Evolutionary conservation across 805 yeast species (phyloP).

Genomic region (Starmerella davenportii): DNA sequence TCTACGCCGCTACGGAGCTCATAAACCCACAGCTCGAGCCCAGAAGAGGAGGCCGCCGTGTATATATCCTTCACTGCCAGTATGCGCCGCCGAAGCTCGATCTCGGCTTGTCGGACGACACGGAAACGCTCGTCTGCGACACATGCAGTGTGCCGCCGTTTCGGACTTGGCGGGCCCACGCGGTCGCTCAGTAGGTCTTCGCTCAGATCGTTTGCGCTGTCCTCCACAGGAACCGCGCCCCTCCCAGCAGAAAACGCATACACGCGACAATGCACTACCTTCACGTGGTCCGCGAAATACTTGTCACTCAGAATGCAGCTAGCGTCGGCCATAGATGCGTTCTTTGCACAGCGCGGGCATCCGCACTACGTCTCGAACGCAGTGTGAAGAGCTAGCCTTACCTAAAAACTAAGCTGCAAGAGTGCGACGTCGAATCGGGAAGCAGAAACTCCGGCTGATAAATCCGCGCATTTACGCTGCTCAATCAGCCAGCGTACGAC

Average conservation of each 20-base stretch:
- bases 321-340: slow-evolving; percentile 1
- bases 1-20: neutral
- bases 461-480: too few relatives aligned
- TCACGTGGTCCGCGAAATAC: neutral
- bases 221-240: too few relatives aligned
- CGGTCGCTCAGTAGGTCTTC: neutral
- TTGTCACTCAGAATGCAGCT: neutral
- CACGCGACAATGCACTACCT: neutral
- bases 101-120: slow-evolving; percentile 11
- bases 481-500: too few relatives aligned
- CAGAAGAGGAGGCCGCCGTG: slow-evolving; percentile 7
- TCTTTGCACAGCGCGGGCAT: too few relatives aligned
- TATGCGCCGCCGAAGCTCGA: slow-evolving; percentile 12
- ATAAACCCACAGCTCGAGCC: slow-evolving; percentile 17
- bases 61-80: neutral
- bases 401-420: too few relatives aligned
- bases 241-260: neutral
- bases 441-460: too few relatives aligned
- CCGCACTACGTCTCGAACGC: too few relatives aligned
- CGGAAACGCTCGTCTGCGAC: neutral
- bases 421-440: too few relatives aligned
- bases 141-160: neutral
- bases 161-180: neutral
- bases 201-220: too few relatives aligned
- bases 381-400: too few relatives aligned